Conservation (phyloP, 2,329 filamentous ascomycete species). For the Penicillium occitanis region DNA sequence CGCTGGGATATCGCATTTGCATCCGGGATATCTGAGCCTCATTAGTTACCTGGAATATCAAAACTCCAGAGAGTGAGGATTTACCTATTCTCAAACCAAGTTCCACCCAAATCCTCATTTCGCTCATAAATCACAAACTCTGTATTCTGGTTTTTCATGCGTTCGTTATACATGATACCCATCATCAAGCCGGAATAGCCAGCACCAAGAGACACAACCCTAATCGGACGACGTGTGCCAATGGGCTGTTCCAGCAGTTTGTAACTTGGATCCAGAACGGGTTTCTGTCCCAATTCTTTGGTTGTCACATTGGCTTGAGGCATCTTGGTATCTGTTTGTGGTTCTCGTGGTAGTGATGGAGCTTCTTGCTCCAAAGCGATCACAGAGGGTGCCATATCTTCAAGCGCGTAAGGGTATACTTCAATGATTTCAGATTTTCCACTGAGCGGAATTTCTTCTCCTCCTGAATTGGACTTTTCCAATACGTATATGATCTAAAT, state of each 20-base stretch:
- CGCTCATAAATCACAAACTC: neutral
- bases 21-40: slow-evolving; percentile 6
- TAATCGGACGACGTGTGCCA: neutral
- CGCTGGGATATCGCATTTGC: slow-evolving; percentile 15
- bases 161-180: neutral
- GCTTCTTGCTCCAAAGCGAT: neutral
- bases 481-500: neutral
- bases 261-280: neutral
- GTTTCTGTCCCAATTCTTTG: neutral
- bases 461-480: neutral
- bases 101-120: neutral
- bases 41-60: neutral
- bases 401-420: neutral
- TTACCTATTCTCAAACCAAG: slow-evolving; percentile 8
- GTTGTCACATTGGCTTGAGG: neutral
- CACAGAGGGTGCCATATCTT: neutral
- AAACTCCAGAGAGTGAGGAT: too few relatives aligned
- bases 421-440: neutral
- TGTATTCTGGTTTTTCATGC: neutral
- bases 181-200: neutral
- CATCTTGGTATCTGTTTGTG: neutral
- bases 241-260: neutral
- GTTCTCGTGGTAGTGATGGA: neutral
- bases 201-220: neutral
- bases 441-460: neutral